phyloP scores from a whole-genome alignment of 768 basidiomycete genomes.

The Suillus clintonianus region DNA sequence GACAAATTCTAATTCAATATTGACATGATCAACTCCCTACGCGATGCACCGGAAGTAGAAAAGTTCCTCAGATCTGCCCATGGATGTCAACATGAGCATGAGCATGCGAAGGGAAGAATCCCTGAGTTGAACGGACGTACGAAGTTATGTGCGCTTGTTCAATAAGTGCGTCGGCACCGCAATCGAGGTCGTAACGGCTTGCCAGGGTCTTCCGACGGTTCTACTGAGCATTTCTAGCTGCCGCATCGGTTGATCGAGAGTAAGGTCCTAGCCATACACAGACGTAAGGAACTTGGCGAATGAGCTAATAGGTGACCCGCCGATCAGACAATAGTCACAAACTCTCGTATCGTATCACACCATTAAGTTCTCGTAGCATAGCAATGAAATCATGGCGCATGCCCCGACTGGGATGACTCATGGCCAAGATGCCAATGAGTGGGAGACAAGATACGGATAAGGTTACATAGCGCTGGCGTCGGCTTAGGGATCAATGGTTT shows the following conservation, averaged over 20 bases:
- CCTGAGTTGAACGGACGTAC: background rate
- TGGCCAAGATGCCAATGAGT: background rate
- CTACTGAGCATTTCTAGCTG: background rate
- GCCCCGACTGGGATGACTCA: background rate
- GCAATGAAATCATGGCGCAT: background rate
- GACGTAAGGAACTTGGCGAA: conserved; percentile 1
- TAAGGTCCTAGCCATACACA: background rate
- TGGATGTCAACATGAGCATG: background rate
- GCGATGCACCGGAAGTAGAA: background rate
- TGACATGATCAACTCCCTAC: conserved; percentile 15
- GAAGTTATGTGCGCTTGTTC: background rate
- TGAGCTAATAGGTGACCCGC: background rate
- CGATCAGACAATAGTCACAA: background rate
- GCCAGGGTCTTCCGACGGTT: background rate
- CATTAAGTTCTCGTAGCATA: conserved; percentile 1
- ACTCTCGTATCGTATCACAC: conserved; percentile 4
- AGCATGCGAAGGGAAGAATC: background rate
- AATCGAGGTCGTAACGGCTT: too few relatives aligned
- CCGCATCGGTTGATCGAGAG: background rate
- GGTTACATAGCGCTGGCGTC: background rate
- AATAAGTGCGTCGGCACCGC: background rate
- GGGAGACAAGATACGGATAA: background rate
- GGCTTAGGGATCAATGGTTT: background rate
- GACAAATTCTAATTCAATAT: background rate
- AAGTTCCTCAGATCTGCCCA: background rate